Evolutionary conservation across 2,329 filamentous ascomycete species (phyloP).

Genomic region (Seiridium cupressi): DNA sequence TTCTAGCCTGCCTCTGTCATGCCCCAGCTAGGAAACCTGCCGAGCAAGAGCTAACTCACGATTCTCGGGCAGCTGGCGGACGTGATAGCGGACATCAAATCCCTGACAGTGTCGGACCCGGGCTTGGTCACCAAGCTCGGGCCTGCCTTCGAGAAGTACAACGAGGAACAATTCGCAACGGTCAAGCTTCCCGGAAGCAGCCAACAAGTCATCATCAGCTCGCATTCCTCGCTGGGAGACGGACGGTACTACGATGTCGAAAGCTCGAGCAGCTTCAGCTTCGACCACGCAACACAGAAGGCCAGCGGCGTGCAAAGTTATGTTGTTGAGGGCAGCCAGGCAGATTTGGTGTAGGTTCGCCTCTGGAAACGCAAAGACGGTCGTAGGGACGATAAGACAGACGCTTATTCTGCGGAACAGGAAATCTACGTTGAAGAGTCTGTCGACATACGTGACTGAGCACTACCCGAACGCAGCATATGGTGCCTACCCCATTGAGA

Average conservation of each 20-base stretch:
- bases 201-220: constrained; percentile 81
- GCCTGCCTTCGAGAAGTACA: constrained; percentile 90
- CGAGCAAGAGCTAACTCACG: not conserved
- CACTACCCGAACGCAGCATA: constrained; percentile 83
- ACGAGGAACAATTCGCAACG: constrained; percentile 88
- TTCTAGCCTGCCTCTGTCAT: not conserved
- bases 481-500: constrained; percentile 78
- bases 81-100: constrained; percentile 90
- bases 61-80: constrained; percentile 66
- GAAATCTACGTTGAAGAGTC: constrained; percentile 78
- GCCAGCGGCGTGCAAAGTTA: constrained; percentile 80
- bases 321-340: constrained; percentile 71
- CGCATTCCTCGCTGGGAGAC: constrained; percentile 77
- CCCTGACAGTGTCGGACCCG: constrained; percentile 69
- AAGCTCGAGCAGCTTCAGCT: constrained; percentile 82
- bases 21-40: constrained; percentile 4
- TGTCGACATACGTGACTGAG: constrained; percentile 76
- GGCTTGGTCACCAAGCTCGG: constrained; percentile 69
- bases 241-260: constrained; percentile 89
- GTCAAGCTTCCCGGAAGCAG: constrained; percentile 86
- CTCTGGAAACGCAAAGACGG: not conserved
- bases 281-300: constrained; percentile 85
- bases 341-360: constrained; percentile 71
- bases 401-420: constrained; percentile 38
- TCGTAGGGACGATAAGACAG: not conserved